A percentile compares a stretch with the other conserved stretches of the same genome.
phyloP scores from a whole-genome alignment of 257 asterid genomes.

The Lycium ferocissimum region DNA sequence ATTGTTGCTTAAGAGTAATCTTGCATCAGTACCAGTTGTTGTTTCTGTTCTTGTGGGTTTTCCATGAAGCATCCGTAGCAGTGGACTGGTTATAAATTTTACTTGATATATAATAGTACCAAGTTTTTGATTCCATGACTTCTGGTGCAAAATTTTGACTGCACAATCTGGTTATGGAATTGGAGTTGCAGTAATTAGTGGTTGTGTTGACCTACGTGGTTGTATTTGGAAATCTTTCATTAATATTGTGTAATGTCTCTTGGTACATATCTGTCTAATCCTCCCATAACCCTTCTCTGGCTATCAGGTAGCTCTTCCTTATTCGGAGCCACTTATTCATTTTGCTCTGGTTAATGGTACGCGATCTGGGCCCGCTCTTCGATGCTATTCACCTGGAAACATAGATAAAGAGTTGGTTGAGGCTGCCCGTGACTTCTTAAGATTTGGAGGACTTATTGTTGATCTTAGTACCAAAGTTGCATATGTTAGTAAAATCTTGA shows the following conservation, averaged over 20 bases:
- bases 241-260: not conserved
- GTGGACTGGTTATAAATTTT: not conserved
- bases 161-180: constrained; percentile 11
- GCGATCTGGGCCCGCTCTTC: constrained; percentile 84
- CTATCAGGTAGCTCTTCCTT: constrained; percentile 72
- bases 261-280: constrained; percentile 18
- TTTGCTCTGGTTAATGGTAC: constrained; percentile 75
- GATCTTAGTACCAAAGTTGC: constrained; percentile 63
- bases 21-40: constrained; percentile 6
- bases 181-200: not conserved
- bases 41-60: constrained; percentile 8
- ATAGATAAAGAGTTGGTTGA: constrained; percentile 77
- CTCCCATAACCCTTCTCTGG: not conserved
- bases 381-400: constrained; percentile 81
- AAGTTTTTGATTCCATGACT: constrained; percentile 11
- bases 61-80: not conserved
- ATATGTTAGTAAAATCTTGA: constrained; percentile 61
- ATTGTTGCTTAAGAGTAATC: not conserved
- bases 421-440: constrained; percentile 67
- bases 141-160: not conserved
- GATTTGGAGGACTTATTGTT: constrained; percentile 64
- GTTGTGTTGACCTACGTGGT: not conserved
- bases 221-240: not conserved
- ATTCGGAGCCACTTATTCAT: constrained; percentile 85
- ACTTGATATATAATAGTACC: constrained; percentile 14